Evolutionary conservation across 495 filamentous ascomycete species (phyloP), one percentile per base, ranked within the genome.

Genomic region (Amniculicola lignicola): DNA sequence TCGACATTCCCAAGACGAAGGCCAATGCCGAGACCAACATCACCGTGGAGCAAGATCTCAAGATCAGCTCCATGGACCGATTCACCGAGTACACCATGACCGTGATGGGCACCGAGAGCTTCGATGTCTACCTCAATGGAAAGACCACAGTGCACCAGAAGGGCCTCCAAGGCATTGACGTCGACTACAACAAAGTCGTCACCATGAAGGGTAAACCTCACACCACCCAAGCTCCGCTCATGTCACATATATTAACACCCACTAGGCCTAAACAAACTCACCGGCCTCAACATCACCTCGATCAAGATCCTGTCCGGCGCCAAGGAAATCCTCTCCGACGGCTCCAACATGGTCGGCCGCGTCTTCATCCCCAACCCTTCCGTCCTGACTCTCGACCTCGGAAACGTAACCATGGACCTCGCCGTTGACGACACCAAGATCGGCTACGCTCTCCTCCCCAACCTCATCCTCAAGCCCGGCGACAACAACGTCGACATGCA

Each of bases 311-410:
- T 77, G 39, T 43, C 74, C 44, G n/a, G n/a, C n/a, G n/a, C n/a
- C n/a, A n/a, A n/a, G n/a, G 28, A 33, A 11, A 3, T 36, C 33
- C 36, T 54, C 16, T 35, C 63, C 19, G 70, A 76, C 45, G 75
- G 76, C 44, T 73, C 77, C 44, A 89, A 90, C 70, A 79, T 88
- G 74, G 71, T 77, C 27, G 87, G 81, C 60, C 77, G 71, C 3
- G 77, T 81, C 29, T 72, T 63, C 46, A 86, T 92, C 31, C 87
- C 87, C 51, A 92, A 92, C 65, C 79, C 78, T 4, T 83, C 86
- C 2, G 68, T 82, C 45, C 72, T 88, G 68, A 80, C 79, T 4
- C 71, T 91, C 40, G 67, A 74, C 16, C 75, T 89, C 68, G 85
- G 85, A 57, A 86, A 88, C 62, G 69, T 82, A 1, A 82, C 83